These are phyloP conservation scores for Plectosphaerella plurivora DNA, from an alignment of 2,329 filamentous ascomycete genomes.

Conservation along the genomic window DNA sequence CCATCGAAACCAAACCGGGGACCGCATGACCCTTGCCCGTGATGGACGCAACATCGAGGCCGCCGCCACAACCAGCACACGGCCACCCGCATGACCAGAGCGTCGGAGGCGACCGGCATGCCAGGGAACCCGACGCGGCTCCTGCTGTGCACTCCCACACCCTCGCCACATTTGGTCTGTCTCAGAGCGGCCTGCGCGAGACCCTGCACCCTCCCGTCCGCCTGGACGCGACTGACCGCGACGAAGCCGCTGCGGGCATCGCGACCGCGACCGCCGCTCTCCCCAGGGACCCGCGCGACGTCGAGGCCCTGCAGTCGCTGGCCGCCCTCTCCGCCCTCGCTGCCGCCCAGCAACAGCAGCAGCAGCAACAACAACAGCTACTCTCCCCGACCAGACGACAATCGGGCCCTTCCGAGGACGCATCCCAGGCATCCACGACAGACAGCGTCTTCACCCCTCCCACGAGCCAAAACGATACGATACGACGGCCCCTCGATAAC, in stretches of 20 bases:
- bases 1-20: neutral
- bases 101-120: neutral
- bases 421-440: constrained; percentile 22
- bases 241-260: neutral
- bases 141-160: neutral
- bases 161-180: neutral
- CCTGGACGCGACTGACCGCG: constrained; percentile 10
- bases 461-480: constrained; percentile 15
- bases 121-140: too few species aligned
- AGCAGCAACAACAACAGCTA: neutral
- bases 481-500: constrained; percentile 19
- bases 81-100: constrained; percentile 3
- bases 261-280: neutral
- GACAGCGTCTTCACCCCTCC: constrained; percentile 22
- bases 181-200: neutral
- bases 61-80: constrained; percentile 8
- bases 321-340: neutral
- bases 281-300: neutral
- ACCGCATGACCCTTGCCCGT: constrained; percentile 2
- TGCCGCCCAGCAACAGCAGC: neutral
- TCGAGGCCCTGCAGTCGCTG: constrained; percentile 1
- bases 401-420: constrained; percentile 14
- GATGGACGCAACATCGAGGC: constrained; percentile 10
- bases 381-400: neutral
- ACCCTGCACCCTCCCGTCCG: neutral